Base-by-base conservation (phyloP, 257 asterid species). In the Solanum sparsipilum region DNA sequence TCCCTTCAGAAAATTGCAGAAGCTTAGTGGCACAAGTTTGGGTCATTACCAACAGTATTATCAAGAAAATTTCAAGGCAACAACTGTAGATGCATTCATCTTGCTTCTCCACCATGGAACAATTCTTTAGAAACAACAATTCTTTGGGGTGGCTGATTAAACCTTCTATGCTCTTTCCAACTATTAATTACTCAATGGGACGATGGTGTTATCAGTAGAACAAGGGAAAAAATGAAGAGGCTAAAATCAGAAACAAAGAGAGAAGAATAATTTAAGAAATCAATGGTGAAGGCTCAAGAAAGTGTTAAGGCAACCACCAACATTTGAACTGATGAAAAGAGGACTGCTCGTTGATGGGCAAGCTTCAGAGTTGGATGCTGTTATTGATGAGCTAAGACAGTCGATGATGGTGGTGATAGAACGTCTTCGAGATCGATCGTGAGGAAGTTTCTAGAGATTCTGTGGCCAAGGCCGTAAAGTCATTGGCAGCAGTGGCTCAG, bases 31-130 rank as follows among this genome's bases (percentile, higher is more conserved):
- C 32, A 16, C 15, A 63, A 13, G 86, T 90, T 52, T 89, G 10
- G 75, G 36, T 35, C 93, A 91, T 38, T 90, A 87, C 79, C 70
- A 63, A 41, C 63, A 25, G 39, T 78, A 63, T 81, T 46, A 81
- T 41, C 27, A 76, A 21, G 86, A 89, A 83, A 89, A 86, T 18
- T 44, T 41, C 38, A 76, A 44, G 84, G 85, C 83, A 7, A 89
- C 85, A 9, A 87, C 34, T 2, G 74, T 86, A 36, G 86, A 90
- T 56, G 89, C 52, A 1, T 74, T 20, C 74, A 58, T 16, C 70
- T 90, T 25, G 88, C 90, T 31, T 85, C 88, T 58, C 60, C 91
- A 4, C 92, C 93, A 31, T 90, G 93, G 91, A 3, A 82, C 48
- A 91, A 41, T 25, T 75, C 87, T 20, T 86, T 87, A 13, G 91